These are phyloP conservation scores for Cladosporium oxysporum DNA, from an alignment of 2,329 filamentous ascomycete species.

Conservation along the genomic window DNA sequence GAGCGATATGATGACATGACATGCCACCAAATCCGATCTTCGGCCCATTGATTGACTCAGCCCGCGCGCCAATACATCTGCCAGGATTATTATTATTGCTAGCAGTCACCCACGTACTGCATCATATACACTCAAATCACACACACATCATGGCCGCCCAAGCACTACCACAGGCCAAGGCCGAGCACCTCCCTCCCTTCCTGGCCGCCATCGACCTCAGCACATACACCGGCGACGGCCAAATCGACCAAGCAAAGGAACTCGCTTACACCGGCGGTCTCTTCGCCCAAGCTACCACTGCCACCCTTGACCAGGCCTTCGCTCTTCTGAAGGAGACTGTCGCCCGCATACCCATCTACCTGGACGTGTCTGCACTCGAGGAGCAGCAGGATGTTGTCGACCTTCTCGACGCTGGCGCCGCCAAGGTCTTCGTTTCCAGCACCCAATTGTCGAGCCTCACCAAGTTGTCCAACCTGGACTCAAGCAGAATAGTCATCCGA, in stretches of 20 bases:
- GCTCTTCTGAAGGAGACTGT: conserved; percentile 59
- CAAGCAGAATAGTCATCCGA: conserved; percentile 57
- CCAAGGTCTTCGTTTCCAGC: conserved; percentile 77
- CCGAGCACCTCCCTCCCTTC: conserved; percentile 41
- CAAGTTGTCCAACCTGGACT: conserved; percentile 53
- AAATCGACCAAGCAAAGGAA: conserved; percentile 47
- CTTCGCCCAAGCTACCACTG: conserved; percentile 53
- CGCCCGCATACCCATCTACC: conserved; percentile 62
- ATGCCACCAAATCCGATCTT: not conserved
- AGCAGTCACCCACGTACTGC: not conserved
- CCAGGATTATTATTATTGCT: not conserved
- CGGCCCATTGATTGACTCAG: conserved; percentile 8
- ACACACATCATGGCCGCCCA: conserved; percentile 13
- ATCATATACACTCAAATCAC: not conserved
- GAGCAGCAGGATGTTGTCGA: conserved; percentile 73
- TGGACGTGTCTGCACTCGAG: conserved; percentile 72
- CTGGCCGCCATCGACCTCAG: conserved; percentile 50
- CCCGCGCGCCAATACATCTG: not conserved
- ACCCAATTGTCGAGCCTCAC: conserved; percentile 64
- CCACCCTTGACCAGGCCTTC: conserved; percentile 48
- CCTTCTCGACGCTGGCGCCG: conserved; percentile 81
- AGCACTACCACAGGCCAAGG: conserved; percentile 9
- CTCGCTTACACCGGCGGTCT: conserved; percentile 62
- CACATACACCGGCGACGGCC: conserved; percentile 44
- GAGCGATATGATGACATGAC: not conserved